Conservation (phyloP, 768 basidiomycete species). For the Hericium alpestre region DNA sequence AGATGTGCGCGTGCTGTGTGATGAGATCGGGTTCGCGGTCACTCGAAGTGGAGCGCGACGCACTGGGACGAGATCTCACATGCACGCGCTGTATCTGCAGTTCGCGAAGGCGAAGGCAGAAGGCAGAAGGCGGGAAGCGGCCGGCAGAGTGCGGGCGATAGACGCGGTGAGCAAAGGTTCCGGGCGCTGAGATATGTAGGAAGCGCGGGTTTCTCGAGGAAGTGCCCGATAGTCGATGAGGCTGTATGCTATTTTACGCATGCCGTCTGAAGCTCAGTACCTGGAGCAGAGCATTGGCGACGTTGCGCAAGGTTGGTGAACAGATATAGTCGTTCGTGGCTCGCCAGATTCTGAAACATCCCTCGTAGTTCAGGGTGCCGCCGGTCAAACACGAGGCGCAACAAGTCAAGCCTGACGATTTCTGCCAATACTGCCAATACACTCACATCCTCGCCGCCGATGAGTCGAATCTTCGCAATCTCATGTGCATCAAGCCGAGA, state of each 20-base stretch:
- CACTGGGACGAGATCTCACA: no score
- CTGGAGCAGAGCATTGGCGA: conserved; percentile 45
- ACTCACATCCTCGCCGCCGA: conserved; percentile 85
- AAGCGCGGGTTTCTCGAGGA: no score
- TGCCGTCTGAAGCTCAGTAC: neutral
- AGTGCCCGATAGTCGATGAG: conserved; percentile 68
- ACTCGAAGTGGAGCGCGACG: no score
- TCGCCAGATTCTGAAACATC: neutral
- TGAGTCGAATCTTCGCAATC: conserved; percentile 55
- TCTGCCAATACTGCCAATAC: conserved; percentile 56
- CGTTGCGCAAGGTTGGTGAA: conserved; percentile 53
- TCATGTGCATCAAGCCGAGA: conserved; percentile 38
- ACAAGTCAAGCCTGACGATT: conserved; percentile 57
- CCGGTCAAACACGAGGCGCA: conserved; percentile 62
- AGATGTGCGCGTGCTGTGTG: no score
- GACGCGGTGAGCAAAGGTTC: no score
- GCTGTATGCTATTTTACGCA: neutral
- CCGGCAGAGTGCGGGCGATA: no score
- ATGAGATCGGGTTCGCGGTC: no score
- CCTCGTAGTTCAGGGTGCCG: conserved; percentile 50
- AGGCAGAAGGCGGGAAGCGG: no score
- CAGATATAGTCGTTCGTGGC: no score
- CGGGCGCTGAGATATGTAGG: no score
- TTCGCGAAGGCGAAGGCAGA: no score
- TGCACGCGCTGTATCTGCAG: no score